Evolutionary conservation across 1,284 basidiomycete genomes (phyloP).

Genomic region (Sphagnurus paluster): DNA sequence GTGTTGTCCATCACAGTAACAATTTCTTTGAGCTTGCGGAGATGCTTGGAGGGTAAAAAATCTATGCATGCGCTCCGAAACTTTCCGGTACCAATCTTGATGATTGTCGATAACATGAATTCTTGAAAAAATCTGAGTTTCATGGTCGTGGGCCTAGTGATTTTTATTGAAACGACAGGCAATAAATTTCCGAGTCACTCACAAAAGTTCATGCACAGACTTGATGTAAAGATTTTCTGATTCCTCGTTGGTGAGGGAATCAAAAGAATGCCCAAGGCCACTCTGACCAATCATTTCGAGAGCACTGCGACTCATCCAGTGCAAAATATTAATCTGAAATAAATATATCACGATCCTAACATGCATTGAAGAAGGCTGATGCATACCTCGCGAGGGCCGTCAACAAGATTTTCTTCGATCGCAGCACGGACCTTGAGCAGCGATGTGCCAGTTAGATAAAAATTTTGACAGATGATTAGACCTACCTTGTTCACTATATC

Average conservation of each 20-base stretch:
- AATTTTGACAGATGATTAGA: neutral
- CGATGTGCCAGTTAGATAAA: neutral
- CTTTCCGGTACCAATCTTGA: slow-evolving; percentile 32
- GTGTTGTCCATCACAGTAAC: slow-evolving; percentile 38
- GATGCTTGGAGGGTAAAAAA: slow-evolving; percentile 31
- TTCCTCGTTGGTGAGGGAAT: slow-evolving; percentile 10
- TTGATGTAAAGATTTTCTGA: neutral
- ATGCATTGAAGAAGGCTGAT: no score
- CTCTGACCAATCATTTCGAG: slow-evolving; percentile 20
- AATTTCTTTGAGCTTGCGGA: slow-evolving; percentile 36
- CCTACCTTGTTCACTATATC: slow-evolving; percentile 33
- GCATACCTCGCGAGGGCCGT: slow-evolving; percentile 13
- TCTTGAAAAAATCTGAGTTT: no score
- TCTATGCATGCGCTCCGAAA: slow-evolving; percentile 37
- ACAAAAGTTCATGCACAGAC: slow-evolving; percentile 1
- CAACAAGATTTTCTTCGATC: slow-evolving; percentile 10
- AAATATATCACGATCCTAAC: slow-evolving; percentile 5
- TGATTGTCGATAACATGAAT: slow-evolving; percentile 25
- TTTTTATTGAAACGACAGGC: slow-evolving; percentile 13
- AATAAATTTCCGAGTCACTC: neutral
- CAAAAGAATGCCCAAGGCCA: slow-evolving; percentile 38
- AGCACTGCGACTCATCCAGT: slow-evolving; percentile 9
- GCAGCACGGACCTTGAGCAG: slow-evolving; percentile 9
- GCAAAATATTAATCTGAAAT: slow-evolving; percentile 7
- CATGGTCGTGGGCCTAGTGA: no score